Evolutionary conservation across 2,329 filamentous ascomycete species (phyloP), one percentile per base, ranked within the genome.

Genomic region (Leptographium wingfieldii): DNA sequence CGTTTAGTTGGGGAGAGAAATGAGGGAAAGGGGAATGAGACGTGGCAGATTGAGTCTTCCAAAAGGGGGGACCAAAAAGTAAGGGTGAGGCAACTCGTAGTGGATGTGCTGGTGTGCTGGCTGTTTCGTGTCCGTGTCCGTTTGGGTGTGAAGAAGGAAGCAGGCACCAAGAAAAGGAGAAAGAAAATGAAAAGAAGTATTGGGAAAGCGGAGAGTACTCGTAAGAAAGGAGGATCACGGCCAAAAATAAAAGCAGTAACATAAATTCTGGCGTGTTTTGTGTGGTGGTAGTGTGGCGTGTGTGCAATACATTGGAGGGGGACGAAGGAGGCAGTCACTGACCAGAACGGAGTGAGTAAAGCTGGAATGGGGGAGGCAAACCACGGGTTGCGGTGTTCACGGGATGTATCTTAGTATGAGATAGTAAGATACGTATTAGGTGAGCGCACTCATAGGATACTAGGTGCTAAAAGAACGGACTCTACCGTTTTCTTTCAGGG

Each of bases 261-360:
- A 55, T 27, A 59, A 57, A 60, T 59, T 59, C 61, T 58, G 59
- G 61, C 57, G 61, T 61, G 61, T 61, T 56, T 58, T 59, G 43
- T 61, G 43, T 55, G 59, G 60, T 38, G 60, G 51, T 43, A 46
- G 60, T 48, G 60, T 60, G 60, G 57, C 57, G 60, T 60, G 60
- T 48, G 57, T 46, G 25, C 35, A 54, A 53, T 52, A 55, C 51
- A 31, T 49, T 54, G 57, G 57, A 55, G 51, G 56, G 56, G 56
- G 57, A 59, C 51, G 57, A 59, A 55, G 35, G 57, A 59, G 52
- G 60, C 60, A 55, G 56, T 57, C 46, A 57, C 59, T 51, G 55
- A 33, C 49, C 49, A 52, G 14, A 52, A 52, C 49, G 49, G 49
- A 52, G 48, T 27, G 22, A 51, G 48, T 29, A 12, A 51, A 51